A percentile compares a stretch with the other conserved stretches of the same genome.
Evolutionary conservation across 2,329 filamentous ascomycete species (phyloP).

Genomic region (Fusarium oligoseptatum): DNA sequence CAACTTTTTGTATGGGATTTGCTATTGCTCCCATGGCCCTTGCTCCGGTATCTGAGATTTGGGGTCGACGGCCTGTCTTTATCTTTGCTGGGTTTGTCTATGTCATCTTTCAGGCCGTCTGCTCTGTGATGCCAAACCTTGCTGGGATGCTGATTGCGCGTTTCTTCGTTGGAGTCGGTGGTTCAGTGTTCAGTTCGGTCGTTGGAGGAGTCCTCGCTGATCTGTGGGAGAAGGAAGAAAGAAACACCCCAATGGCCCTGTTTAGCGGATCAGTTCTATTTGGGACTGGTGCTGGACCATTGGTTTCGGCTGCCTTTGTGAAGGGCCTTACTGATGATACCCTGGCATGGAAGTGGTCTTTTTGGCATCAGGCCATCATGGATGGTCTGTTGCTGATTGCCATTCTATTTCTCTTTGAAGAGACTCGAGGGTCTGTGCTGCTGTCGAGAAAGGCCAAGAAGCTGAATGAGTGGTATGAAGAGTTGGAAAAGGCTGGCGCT

Average conservation of each 20-base stretch:
- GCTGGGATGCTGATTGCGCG: constrained; percentile 81
- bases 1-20: constrained; percentile 85
- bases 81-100: constrained; percentile 79
- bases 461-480: constrained; percentile 84
- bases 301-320: constrained; percentile 78
- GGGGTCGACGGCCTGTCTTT: constrained; percentile 88
- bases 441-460: constrained; percentile 79
- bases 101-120: constrained; percentile 77
- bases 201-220: constrained; percentile 93
- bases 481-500: constrained; percentile 75
- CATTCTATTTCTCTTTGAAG: constrained; percentile 79
- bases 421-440: constrained; percentile 85
- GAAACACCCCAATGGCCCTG: constrained; percentile 91
- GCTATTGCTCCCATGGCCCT: constrained; percentile 87
- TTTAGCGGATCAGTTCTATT: constrained; percentile 85
- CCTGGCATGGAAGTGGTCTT: constrained; percentile 84
- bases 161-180: constrained; percentile 83
- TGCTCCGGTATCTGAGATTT: constrained; percentile 89
- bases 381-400: constrained; percentile 71
- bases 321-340: constrained; percentile 63
- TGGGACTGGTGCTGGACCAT: constrained; percentile 83
- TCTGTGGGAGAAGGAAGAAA: constrained; percentile 80
- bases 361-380: constrained; percentile 85
- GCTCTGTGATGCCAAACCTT: constrained; percentile 77
- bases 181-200: constrained; percentile 86